Evolutionary conservation across 352 stramenopile genomes (phyloP).

Genomic region (Globisporangium okanoganense): DNA sequence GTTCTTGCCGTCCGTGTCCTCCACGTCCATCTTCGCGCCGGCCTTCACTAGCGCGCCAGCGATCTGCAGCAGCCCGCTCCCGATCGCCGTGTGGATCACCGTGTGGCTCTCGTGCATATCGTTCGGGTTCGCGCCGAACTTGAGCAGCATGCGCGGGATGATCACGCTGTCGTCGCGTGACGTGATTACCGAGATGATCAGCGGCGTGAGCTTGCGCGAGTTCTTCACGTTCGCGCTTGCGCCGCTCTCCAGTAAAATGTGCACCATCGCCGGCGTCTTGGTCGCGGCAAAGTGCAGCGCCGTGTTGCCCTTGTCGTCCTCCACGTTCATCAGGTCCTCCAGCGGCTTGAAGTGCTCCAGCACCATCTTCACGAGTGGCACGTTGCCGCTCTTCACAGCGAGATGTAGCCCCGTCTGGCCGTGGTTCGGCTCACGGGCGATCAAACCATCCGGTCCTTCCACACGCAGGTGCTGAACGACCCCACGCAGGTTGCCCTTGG

Average conservation of each 20-base stretch:
- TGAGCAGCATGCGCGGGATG: slow-evolving; percentile 85
- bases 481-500: slow-evolving; percentile 75
- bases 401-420: slow-evolving; percentile 79
- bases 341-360: slow-evolving; percentile 76
- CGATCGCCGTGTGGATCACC: slow-evolving; percentile 84
- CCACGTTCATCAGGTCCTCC: slow-evolving; percentile 78
- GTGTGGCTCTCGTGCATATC: slow-evolving; percentile 87
- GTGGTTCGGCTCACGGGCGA: slow-evolving; percentile 79
- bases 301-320: slow-evolving; percentile 88
- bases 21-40: slow-evolving; percentile 86
- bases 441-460: slow-evolving; percentile 58
- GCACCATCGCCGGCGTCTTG: slow-evolving; percentile 81
- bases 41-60: slow-evolving; percentile 73
- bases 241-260: slow-evolving; percentile 71
- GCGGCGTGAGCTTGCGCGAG: slow-evolving; percentile 75
- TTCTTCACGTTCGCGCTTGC: slow-evolving; percentile 86
- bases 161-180: slow-evolving; percentile 79
- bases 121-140: slow-evolving; percentile 85
- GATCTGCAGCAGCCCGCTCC: slow-evolving; percentile 57
- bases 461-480: slow-evolving; percentile 74
- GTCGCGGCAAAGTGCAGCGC: slow-evolving; percentile 84
- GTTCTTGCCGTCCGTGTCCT: slow-evolving; percentile 79
- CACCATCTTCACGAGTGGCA: slow-evolving; percentile 78
- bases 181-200: slow-evolving; percentile 89
- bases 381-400: slow-evolving; percentile 81